Evolutionary conservation across 179 eudicot genomes (phyloP).

Genomic region (Spergularia azorica): DNA sequence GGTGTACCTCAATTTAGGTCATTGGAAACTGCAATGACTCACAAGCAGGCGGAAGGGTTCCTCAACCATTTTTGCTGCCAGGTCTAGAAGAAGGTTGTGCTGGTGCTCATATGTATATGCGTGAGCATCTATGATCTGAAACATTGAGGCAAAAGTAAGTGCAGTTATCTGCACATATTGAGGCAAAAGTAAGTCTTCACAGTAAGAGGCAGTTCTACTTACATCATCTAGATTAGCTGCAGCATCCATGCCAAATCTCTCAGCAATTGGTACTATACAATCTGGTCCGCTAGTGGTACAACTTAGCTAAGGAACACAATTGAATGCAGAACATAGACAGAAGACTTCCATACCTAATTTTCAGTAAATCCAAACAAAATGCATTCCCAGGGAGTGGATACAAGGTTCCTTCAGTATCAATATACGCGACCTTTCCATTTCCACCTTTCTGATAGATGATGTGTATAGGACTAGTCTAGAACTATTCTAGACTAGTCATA

Average conservation of each 20-base stretch:
- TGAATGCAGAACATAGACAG: not conserved
- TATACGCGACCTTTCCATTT: conserved; percentile 77
- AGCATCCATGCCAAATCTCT: conserved; percentile 92
- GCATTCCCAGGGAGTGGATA: conserved; percentile 47
- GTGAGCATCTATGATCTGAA: conserved; percentile 88
- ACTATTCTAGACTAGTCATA: too few species aligned
- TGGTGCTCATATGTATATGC: conserved; percentile 97
- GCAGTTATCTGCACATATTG: not conserved
- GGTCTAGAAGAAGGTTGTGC: conserved; percentile 85
- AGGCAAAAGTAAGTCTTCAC: not conserved
- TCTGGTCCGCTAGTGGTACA: conserved; percentile 72
- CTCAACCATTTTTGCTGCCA: conserved; percentile 92
- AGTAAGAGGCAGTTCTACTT: not conserved
- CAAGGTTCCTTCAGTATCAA: conserved; percentile 69
- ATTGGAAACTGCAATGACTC: conserved; percentile 16
- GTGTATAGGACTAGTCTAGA: too few species aligned
- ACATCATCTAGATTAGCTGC: conserved; percentile 95
- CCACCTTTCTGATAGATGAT: conserved; percentile 40
- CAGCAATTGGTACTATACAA: conserved; percentile 89
- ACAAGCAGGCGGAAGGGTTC: conserved; percentile 91
- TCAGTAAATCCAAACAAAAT: conserved; percentile 4
- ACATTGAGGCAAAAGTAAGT: not conserved
- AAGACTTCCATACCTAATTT: not conserved
- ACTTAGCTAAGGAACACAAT: conserved; percentile 34
- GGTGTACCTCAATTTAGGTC: not conserved